Conservation (phyloP, 345 rosid genomes). For the Citrus reticulata region DNA sequence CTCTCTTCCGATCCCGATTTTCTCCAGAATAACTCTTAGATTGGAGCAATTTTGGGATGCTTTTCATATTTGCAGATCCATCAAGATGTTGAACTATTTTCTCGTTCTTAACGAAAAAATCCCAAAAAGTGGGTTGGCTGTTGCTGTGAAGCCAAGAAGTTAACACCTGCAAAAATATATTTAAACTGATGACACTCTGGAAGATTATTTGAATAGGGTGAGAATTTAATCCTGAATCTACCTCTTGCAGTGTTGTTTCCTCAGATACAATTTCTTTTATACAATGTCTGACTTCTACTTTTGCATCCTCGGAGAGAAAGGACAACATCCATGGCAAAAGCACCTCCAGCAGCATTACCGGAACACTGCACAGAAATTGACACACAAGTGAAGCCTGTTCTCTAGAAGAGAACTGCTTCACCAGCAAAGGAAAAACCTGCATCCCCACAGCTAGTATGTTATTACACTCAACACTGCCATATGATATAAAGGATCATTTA, state of each 20-base stretch:
- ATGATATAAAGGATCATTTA: neutral
- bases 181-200: slow-evolving; percentile 15
- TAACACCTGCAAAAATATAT: slow-evolving; percentile 45
- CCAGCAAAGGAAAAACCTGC: slow-evolving; percentile 68
- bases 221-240: slow-evolving; percentile 26
- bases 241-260: slow-evolving; percentile 56
- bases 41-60: slow-evolving; percentile 12
- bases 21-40: slow-evolving; percentile 29
- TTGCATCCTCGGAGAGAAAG: slow-evolving; percentile 41
- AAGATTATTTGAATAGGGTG: slow-evolving; percentile 7
- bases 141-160: slow-evolving; percentile 44
- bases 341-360: slow-evolving; percentile 54
- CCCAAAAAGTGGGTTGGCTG: slow-evolving; percentile 23
- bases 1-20: slow-evolving; percentile 25
- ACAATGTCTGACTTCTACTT: slow-evolving; percentile 32
- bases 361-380: slow-evolving; percentile 69
- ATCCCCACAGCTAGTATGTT: slow-evolving; percentile 13
- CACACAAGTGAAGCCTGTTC: slow-evolving; percentile 64
- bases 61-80: slow-evolving; percentile 22
- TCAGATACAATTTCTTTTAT: slow-evolving; percentile 42
- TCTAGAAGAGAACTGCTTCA: slow-evolving; percentile 46
- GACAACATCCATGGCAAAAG: slow-evolving; percentile 66
- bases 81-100: slow-evolving; percentile 22
- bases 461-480: neutral
- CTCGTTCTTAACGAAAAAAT: slow-evolving; percentile 15